Percentiles rank a stretch among this genome's conserved stretches.
Conservation (phyloP, 345 rosid genomes). For the Mercurialis annua region DNA sequence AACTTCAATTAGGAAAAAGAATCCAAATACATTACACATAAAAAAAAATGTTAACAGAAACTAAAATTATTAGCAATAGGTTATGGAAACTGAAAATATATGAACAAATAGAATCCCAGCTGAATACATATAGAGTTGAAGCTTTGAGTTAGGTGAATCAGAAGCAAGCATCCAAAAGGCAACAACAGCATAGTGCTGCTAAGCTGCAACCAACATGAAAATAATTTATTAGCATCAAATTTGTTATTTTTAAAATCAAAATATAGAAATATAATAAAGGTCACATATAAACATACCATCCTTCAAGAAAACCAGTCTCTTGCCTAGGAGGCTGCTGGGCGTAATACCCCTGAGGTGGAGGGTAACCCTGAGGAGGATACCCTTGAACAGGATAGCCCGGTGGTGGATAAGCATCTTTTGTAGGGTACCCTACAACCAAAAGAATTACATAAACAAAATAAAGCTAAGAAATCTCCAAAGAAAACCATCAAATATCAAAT, state of each 20-base stretch:
- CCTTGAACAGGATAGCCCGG: constrained; percentile 54
- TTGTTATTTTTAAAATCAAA: too few species aligned
- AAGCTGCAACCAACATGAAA: constrained; percentile 48
- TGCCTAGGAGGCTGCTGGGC: constrained; percentile 42
- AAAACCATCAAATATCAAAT: background rate
- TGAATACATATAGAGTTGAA: too few species aligned
- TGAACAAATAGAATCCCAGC: constrained; percentile 3
- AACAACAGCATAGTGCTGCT: constrained; percentile 75
- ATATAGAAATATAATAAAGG: background rate
- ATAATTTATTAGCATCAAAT: too few species aligned
- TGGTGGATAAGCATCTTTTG: constrained; percentile 57
- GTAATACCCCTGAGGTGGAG: constrained; percentile 45
- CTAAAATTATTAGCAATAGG: too few species aligned
- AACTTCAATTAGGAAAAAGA: too few species aligned
- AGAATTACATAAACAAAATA: background rate
- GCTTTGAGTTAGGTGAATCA: constrained; percentile 18
- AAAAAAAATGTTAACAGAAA: too few species aligned
- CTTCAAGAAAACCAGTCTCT: constrained; percentile 50
- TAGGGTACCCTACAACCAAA: constrained; percentile 42
- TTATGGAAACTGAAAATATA: too few species aligned
- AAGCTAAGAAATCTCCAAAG: background rate
- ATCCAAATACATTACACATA: too few species aligned
- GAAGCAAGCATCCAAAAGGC: constrained; percentile 68
- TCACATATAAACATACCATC: constrained; percentile 39
- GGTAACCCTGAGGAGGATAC: constrained; percentile 31